Evolutionary conservation across 2,329 filamentous ascomycete genomes (phyloP), one percentile per base, ranked within the genome.

Genomic region (Boeremia exigua): DNA sequence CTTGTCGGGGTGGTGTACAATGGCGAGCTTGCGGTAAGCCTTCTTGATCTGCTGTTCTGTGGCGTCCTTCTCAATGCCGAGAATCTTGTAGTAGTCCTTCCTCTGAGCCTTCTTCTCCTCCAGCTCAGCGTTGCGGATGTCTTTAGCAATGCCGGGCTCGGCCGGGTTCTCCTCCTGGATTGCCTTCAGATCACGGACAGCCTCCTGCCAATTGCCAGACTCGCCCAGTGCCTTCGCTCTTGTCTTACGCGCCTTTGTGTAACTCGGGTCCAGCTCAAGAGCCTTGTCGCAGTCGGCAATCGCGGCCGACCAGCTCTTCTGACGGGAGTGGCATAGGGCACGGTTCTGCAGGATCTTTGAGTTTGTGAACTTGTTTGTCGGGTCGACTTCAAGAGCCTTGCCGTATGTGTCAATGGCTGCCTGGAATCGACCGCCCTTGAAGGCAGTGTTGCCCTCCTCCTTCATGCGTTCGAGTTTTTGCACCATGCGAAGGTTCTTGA

Each of bases 21-120:
- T 94, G 53, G 95, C 95, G 72, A 96, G 84, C 78, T 95, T 96
- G 63, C 94, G 88, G 81, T 99, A 99, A 1, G 94, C 95, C 80
- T 93, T 94, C 84, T 98, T 99, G 81, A 99, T 95, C 50, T 95
- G 87, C 54, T 82, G 82, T 19, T 96, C 92, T 36, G 85, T 85
- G 33, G 92, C 92, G 59, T 93, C 89, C 82, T 97, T 98, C 54
- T 89, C 82, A 8, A 99, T 80, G 6, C 88, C 90, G 48, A 99
- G 86, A 64, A 98, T 96, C 85, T 97, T 97, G 82, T 99, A 99
- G 80, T 96, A 98, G 73, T 99, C 95, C 79, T 99, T 99, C 59
- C 95, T 85, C 79, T 94, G 90, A 75, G 90, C 90, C 88, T 98
- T 98, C 87, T 99, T 99, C 61, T 98, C 81, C 79, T 99, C 95